Evolutionary conservation across 2,329 filamentous ascomycete species (phyloP), one percentile per base, ranked within the genome.

Genomic region (Fonsecaea multimorphosa): DNA sequence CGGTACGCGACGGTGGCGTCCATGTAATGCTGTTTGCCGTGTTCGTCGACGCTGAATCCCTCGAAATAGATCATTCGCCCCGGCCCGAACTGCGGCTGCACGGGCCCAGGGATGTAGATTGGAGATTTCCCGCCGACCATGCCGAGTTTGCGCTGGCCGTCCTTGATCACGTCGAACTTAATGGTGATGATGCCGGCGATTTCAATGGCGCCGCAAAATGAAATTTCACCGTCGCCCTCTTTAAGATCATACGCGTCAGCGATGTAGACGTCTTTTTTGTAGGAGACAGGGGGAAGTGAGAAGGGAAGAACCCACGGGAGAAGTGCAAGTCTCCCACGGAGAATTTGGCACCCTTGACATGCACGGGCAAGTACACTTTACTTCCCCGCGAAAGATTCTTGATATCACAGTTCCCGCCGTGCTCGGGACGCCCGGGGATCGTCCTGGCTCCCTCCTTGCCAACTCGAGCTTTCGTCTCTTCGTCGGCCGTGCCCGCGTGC

Each of bases 161-260:
- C 85, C 77, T 95, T 96, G 82, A 97, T 88, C 16, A 97, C 90
- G 57, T 86, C 88, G 82, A 96, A 93, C 73, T 95, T 96, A 78
- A 97, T 86, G 2, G 93, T 97, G 72, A 97, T 96, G 51, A 92
- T 82, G 3, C 93, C 93, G 0, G 93, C 92, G 91, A 97, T 97
- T 77, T 97, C 93, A 73, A 97, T 97, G 5, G 93, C 93, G 22
- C 90, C 90, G 70, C 90, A 93, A 75, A 93, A 97, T 2, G 88
- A 92, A 66, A 97, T 96, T 76, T 97, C 93, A 6, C 93, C 93
- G 74, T 97, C 93, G 8, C 93, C 93, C 78, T 96, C 83, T n/a
- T n/a, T 85, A 67, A 58, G 36, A 29, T 46, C n/a, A 34, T 38
- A n/a, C 31, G 24, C n/a, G 27, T 31, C 14, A 46, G 53, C 24